phyloP scores from a whole-genome alignment of 495 filamentous ascomycete genomes.

The Tuber brumale region DNA sequence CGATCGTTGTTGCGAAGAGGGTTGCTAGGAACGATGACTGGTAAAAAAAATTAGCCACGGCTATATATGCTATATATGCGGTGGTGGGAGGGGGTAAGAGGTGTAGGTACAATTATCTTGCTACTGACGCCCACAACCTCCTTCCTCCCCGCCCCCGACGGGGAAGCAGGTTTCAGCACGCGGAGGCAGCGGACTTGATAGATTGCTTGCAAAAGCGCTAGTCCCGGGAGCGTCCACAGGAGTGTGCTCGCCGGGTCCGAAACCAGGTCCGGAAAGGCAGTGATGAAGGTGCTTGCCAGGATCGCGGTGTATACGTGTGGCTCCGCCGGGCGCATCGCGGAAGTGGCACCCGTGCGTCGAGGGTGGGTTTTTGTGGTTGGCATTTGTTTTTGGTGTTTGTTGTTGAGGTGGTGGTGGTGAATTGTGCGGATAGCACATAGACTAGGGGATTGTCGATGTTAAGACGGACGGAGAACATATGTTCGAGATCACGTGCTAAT shows the following conservation, averaged over 20 bases:
- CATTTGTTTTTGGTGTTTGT: not conserved
- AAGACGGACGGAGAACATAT: not conserved
- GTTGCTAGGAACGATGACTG: constrained; percentile 59
- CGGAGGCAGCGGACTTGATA: constrained; percentile 72
- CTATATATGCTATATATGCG: constrained; percentile 18
- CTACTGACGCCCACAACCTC: constrained; percentile 40
- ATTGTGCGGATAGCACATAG: not conserved
- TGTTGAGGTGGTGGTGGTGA: not conserved
- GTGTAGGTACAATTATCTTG: constrained; percentile 44
- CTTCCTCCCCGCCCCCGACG: constrained; percentile 44
- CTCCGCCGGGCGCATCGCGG: not conserved
- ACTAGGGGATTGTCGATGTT: not conserved
- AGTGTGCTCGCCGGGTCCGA: constrained; percentile 64
- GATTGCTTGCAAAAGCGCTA: constrained; percentile 58
- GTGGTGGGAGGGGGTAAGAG: constrained; percentile 44
- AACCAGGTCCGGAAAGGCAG: constrained; percentile 62
- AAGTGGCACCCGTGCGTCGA: not conserved
- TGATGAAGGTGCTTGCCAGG: constrained; percentile 54
- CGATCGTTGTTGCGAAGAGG: constrained; percentile 44
- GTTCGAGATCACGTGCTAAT: not conserved
- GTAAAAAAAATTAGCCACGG: constrained; percentile 17
- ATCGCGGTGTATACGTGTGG: constrained; percentile 59
- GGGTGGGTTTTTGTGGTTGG: not conserved
- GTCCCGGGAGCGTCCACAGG: constrained; percentile 52
- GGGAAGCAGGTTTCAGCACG: constrained; percentile 46